Base-by-base conservation (phyloP, 306 rosid genomes). In the Cucumis sativus region DNA sequence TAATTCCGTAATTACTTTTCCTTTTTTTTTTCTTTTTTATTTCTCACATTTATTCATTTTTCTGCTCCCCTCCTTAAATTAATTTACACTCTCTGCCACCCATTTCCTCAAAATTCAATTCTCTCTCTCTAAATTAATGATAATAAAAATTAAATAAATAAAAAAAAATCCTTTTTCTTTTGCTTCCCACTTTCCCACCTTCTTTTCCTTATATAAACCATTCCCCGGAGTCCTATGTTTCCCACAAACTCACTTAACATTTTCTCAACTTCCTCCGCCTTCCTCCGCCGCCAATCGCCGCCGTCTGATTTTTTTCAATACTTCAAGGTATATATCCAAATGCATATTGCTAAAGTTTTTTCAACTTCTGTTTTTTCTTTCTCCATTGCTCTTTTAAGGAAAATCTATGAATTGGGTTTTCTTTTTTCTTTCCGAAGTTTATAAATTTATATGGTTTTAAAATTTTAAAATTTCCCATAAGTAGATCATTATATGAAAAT, bases 131-230 rank as follows among this genome's bases (percentile, higher is more conserved):
- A 66, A 66, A 66, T 66, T 66, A 20, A 66, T 66, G 73, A 4
- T 10, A 65, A 45, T 41, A n/a, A 43, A 21, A 62, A 52, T 15
- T 23, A 40, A 10, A 18, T 17, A 39, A 8, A 20, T n/a, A n/a
- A 7, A 18, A 20, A 25, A 5, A 6, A 14, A 21, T 0, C 10
- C 84, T 78, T 76, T 79, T 47, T 82, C 82, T 70, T 81, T 81
- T 77, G 41, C 58, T 80, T 84, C 88, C 80, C 84, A 70, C 89
- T 74, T 80, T 82, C 96, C 88, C 78, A 84, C 89, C 85, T 88
- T 83, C 88, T 13, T 88, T 80, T 82, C 87, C 84, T 51, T 82
- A 78, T 91, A 88, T 54, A 75, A 90, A 91, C 80, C 87, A 84
- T 83, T 85, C 68, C 73, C 79, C 85, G 74, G 81, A 76, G 73